Conservation (phyloP, 305 asterid genomes). For the Fraxinus latifolia region DNA sequence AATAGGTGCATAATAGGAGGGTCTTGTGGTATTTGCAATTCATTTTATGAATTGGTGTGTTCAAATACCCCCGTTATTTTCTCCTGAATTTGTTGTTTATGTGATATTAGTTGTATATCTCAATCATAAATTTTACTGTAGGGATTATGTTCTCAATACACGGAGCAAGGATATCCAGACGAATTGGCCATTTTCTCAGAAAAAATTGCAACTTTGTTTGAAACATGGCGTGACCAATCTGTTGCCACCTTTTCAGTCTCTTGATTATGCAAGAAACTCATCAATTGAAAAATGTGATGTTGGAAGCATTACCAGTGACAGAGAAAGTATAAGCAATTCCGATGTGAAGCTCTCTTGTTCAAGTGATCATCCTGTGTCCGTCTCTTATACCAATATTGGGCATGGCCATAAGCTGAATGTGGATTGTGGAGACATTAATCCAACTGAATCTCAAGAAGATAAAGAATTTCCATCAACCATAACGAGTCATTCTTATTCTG, state of each 20-base stretch:
- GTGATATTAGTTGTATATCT: background rate
- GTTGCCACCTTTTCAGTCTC: constrained; percentile 78
- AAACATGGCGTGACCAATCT: constrained; percentile 64
- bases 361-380: constrained; percentile 23
- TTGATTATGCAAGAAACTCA: constrained; percentile 41
- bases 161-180: constrained; percentile 66
- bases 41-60: background rate
- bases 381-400: constrained; percentile 20
- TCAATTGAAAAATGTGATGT: constrained; percentile 24
- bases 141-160: constrained; percentile 71
- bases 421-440: constrained; percentile 31
- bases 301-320: background rate
- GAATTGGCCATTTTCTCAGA: constrained; percentile 86
- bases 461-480: constrained; percentile 38
- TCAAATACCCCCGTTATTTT: background rate
- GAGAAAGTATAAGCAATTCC: constrained; percentile 25
- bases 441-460: constrained; percentile 43
- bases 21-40: background rate
- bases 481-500: constrained; percentile 46
- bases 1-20: background rate
- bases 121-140: constrained; percentile 31
- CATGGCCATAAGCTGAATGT: constrained; percentile 25
- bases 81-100: background rate
- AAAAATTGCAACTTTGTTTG: constrained; percentile 71
- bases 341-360: constrained; percentile 33